Percentiles rank a stretch among this genome's conserved stretches.
Evolutionary conservation across 2,329 filamentous ascomycete species (phyloP).

Genomic region (Epichloe glyceriae): DNA sequence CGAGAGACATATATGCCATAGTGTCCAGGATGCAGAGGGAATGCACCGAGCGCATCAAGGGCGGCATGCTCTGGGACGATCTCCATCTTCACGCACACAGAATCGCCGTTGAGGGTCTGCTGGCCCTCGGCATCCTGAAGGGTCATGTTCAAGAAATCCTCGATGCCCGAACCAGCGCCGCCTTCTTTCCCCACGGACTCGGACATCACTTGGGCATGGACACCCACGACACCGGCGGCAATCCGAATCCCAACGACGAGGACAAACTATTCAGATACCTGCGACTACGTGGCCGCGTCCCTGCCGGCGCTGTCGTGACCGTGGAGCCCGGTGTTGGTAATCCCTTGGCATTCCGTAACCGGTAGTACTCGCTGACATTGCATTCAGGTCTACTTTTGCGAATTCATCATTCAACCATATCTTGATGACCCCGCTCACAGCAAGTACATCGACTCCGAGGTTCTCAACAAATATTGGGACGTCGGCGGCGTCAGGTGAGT

Average conservation of each 20-base stretch:
- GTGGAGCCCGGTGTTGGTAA: conserved; percentile 75
- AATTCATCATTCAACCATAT: conserved; percentile 75
- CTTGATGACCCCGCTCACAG: conserved; percentile 57
- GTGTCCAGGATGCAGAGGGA: conserved; percentile 79
- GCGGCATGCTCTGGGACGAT: conserved; percentile 67
- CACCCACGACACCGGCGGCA: conserved; percentile 75
- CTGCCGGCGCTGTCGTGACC: conserved; percentile 73
- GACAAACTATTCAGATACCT: conserved; percentile 83
- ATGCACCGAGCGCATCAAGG: conserved; percentile 59
- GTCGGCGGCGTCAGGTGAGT: conserved; percentile 60
- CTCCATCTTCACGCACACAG: conserved; percentile 69
- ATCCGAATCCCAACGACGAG: conserved; percentile 63
- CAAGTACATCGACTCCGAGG: conserved; percentile 61
- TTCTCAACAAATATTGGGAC: conserved; percentile 69
- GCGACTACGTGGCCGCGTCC: conserved; percentile 61
- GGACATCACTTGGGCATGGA: conserved; percentile 90
- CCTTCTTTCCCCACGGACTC: conserved; percentile 84
- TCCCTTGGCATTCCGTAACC: not conserved
- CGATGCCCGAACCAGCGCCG: conserved; percentile 64
- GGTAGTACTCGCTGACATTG: conserved; percentile 2
- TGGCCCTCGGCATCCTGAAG: conserved; percentile 61
- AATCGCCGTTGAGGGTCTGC: conserved; percentile 68
- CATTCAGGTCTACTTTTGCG: conserved; percentile 72
- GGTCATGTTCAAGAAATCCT: conserved; percentile 60
- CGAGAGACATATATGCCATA: conserved; percentile 64